Conservation (phyloP, 768 basidiomycete species). For the Mycena rosella region DNA sequence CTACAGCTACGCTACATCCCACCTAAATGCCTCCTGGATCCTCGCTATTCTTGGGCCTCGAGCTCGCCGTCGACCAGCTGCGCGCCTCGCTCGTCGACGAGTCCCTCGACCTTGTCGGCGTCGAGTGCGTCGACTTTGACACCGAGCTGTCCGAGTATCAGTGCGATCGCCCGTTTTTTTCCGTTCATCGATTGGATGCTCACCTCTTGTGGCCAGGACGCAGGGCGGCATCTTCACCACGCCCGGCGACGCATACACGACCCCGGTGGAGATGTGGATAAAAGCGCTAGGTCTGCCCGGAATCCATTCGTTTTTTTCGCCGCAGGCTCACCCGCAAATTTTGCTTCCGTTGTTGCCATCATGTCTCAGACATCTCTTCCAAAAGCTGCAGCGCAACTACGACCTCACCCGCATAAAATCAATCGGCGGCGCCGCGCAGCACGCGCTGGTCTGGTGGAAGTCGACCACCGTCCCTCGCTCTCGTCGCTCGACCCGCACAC, state of each 20-base stretch:
- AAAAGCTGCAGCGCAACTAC: constrained; percentile 77
- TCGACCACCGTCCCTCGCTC: constrained; percentile 77
- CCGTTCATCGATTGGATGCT: constrained; percentile 33
- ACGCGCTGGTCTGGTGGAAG: constrained; percentile 91
- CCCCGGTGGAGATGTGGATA: constrained; percentile 93
- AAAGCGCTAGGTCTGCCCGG: constrained; percentile 79
- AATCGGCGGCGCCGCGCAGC: constrained; percentile 86
- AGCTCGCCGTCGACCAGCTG: constrained; percentile 87
- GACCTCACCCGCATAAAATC: constrained; percentile 80
- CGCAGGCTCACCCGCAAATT: constrained; percentile 46
- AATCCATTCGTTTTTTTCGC: constrained; percentile 36
- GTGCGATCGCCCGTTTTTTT: constrained; percentile 59
- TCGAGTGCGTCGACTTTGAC: constrained; percentile 89
- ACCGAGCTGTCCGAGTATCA: constrained; percentile 83
- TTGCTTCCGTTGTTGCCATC: constrained; percentile 42
- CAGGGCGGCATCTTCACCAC: constrained; percentile 90
- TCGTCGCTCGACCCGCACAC: constrained; percentile 79
- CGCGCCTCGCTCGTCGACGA: constrained; percentile 89
- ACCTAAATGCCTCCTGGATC: constrained; percentile 37
- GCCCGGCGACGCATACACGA: constrained; percentile 88
- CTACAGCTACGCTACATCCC: constrained; percentile 22
- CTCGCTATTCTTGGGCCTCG: constrained; percentile 86
- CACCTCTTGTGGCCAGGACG: constrained; percentile 62
- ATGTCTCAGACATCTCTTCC: constrained; percentile 73
- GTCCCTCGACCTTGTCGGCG: constrained; percentile 83